Conservation (phyloP, 2,329 filamentous ascomycete species). For the Aspergillus eucalypticola region DNA sequence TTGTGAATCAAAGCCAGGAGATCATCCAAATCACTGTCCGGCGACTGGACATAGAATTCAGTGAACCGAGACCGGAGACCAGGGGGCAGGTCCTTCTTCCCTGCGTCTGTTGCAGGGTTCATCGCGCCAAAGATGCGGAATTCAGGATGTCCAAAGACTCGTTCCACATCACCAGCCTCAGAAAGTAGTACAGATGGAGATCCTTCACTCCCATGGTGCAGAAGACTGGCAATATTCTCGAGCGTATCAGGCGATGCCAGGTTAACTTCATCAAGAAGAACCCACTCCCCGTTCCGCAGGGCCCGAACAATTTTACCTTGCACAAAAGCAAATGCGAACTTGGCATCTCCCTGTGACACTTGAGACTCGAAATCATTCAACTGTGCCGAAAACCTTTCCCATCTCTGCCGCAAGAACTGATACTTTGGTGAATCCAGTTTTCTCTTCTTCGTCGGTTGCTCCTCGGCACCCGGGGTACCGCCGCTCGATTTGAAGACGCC, state of each 20-base stretch:
- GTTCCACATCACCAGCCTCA: constrained; percentile 90
- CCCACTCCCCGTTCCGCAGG: constrained; percentile 94
- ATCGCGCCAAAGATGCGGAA: constrained; percentile 98
- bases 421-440: constrained; percentile 58
- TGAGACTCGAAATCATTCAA: constrained; percentile 79
- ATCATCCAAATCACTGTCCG: constrained; percentile 83
- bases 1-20: constrained; percentile 83
- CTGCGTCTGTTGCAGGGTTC: constrained; percentile 97
- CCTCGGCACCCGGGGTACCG: constrained; percentile 46
- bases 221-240: constrained; percentile 86
- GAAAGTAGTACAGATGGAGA: constrained; percentile 83
- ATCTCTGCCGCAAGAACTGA: constrained; percentile 64
- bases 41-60: constrained; percentile 89
- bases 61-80: constrained; percentile 91
- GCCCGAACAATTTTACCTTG: constrained; percentile 96
- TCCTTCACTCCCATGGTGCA: constrained; percentile 70
- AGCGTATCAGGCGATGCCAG: constrained; percentile 91
- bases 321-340: constrained; percentile 91
- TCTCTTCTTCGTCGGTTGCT: constrained; percentile 72
- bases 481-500: constrained; percentile 60
- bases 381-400: constrained; percentile 76
- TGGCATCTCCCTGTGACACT: constrained; percentile 67
- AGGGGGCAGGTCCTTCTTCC: constrained; percentile 88
- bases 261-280: constrained; percentile 96
- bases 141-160: constrained; percentile 83